Evolutionary conservation across 1,284 basidiomycete species (phyloP).

Genomic region (Tilletia walkeri): DNA sequence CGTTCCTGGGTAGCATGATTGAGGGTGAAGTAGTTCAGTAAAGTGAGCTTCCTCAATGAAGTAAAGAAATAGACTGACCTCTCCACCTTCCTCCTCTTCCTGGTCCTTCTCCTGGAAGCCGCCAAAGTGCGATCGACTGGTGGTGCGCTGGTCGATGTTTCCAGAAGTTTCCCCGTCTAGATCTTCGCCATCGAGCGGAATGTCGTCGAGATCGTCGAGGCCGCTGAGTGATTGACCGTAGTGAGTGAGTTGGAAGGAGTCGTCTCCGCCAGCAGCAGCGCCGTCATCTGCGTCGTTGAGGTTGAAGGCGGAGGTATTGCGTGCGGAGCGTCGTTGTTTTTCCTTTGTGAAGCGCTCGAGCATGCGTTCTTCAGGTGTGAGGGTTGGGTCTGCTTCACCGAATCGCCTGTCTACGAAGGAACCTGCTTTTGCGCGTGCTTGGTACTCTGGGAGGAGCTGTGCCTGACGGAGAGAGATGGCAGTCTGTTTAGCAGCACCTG

Average conservation of each 20-base stretch:
- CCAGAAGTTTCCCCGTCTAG: constrained; percentile 29
- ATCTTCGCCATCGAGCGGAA: constrained; percentile 54
- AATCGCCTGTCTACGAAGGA: constrained; percentile 91
- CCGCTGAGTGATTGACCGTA: constrained; percentile 83
- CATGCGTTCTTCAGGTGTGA: constrained; percentile 94
- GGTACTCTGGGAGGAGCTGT: constrained; percentile 77
- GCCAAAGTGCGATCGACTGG: constrained; percentile 75
- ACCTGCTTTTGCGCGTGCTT: constrained; percentile 74
- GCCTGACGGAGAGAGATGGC: constrained; percentile 74
- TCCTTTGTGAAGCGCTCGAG: constrained; percentile 93
- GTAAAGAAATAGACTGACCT: constrained; percentile 26
- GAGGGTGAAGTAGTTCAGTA: neutral
- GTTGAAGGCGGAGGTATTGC: constrained; percentile 81
- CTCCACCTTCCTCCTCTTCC: constrained; percentile 65
- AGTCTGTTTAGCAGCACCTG: constrained; percentile 80
- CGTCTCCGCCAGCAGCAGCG: neutral
- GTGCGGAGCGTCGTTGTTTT: constrained; percentile 51
- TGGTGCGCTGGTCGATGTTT: constrained; percentile 60
- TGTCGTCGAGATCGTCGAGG: constrained; percentile 80
- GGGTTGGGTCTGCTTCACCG: constrained; percentile 86
- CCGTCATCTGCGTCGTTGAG: constrained; percentile 61
- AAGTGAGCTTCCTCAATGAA: too few relatives aligned
- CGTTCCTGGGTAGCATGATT: neutral
- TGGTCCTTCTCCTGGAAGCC: constrained; percentile 72
- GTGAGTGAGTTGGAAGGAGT: constrained; percentile 68